Evolutionary conservation across 768 basidiomycete genomes (phyloP).

Genomic region (Boletus subparvulus): DNA sequence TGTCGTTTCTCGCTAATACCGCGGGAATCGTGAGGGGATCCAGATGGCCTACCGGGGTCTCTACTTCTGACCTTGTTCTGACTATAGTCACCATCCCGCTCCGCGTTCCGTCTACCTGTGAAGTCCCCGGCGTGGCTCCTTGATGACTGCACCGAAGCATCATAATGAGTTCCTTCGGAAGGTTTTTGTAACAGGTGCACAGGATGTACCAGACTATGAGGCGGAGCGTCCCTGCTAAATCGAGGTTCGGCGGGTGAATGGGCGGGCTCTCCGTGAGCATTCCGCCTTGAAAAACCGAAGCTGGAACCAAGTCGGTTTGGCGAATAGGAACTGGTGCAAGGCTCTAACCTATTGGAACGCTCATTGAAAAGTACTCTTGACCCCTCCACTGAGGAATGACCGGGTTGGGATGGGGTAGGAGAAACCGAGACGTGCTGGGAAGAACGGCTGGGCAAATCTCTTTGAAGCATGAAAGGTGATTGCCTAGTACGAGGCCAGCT

Average conservation of each 20-base stretch:
- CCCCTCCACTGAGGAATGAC: constrained; percentile 53
- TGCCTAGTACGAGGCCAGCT: constrained; percentile 84
- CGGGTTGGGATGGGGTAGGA: constrained; percentile 37
- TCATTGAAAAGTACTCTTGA: constrained; percentile 93
- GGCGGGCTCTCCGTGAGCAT: constrained; percentile 43
- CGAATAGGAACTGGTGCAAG: constrained; percentile 59
- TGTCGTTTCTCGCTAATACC: constrained; percentile 16
- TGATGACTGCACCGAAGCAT: constrained; percentile 15
- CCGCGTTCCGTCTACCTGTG: constrained; percentile 15
- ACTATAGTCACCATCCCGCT: constrained; percentile 21
- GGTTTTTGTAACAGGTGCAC: constrained; percentile 66
- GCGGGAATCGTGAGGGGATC: constrained; percentile 18
- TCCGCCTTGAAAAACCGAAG: constrained; percentile 41
- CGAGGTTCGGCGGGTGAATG: constrained; percentile 44
- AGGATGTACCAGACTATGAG: constrained; percentile 38
- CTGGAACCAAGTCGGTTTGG: constrained; percentile 39
- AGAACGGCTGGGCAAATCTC: constrained; percentile 38
- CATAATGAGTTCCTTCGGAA: constrained; percentile 18
- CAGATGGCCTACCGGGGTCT: constrained; percentile 15
- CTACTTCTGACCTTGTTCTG: constrained; percentile 19
- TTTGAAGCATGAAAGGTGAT: constrained; percentile 44
- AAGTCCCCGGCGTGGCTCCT: constrained; percentile 22
- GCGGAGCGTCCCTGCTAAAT: constrained; percentile 44
- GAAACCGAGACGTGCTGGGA: constrained; percentile 34
- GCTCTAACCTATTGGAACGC: constrained; percentile 85